Percentiles rank a stretch among this genome's conserved stretches.
Conservation (phyloP, 1,284 basidiomycete species). For the Entoloma clypeatum region DNA sequence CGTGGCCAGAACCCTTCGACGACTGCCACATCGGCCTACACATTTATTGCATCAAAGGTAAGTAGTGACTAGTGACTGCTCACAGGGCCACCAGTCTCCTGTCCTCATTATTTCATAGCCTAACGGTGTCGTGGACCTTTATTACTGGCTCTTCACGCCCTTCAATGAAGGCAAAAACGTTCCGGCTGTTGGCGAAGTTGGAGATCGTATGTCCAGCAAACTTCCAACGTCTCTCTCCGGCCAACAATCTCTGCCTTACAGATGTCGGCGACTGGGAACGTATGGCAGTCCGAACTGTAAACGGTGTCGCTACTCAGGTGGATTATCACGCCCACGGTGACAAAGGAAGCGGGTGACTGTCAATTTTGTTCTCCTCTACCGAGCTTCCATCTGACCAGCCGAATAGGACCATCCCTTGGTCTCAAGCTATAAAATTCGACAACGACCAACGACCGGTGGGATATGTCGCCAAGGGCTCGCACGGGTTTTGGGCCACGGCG, state of each 20-base stretch:
- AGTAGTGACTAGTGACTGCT: neutral
- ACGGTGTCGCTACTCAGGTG: slow-evolving; percentile 18
- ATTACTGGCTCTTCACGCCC: slow-evolving; percentile 19
- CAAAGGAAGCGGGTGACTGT: slow-evolving; percentile 14
- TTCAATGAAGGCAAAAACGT: slow-evolving; percentile 19
- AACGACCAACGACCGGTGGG: slow-evolving; percentile 18
- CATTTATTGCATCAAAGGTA: slow-evolving; percentile 19
- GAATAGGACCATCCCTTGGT: slow-evolving; percentile 17
- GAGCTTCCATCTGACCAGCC: neutral
- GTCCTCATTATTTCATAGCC: slow-evolving; percentile 4
- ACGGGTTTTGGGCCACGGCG: slow-evolving; percentile 19
- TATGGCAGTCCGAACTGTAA: slow-evolving; percentile 18
- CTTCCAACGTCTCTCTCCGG: neutral
- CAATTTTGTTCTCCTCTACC: no score
- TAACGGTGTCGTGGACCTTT: slow-evolving; percentile 18
- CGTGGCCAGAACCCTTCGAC: slow-evolving; percentile 18
- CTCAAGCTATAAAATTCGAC: slow-evolving; percentile 17
- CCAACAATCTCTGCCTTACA: neutral
- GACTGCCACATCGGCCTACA: slow-evolving; percentile 13
- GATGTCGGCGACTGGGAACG: slow-evolving; percentile 21
- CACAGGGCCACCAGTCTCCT: neutral
- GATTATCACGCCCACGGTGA: slow-evolving; percentile 19
- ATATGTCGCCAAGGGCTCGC: slow-evolving; percentile 18
- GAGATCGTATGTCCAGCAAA: slow-evolving; percentile 14
- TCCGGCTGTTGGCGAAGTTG: slow-evolving; percentile 14